Evolutionary conservation across 1,284 basidiomycete species (phyloP), one percentile per base, ranked within the genome.

Genomic region (Sporisorium iseilematis-ciliati): DNA sequence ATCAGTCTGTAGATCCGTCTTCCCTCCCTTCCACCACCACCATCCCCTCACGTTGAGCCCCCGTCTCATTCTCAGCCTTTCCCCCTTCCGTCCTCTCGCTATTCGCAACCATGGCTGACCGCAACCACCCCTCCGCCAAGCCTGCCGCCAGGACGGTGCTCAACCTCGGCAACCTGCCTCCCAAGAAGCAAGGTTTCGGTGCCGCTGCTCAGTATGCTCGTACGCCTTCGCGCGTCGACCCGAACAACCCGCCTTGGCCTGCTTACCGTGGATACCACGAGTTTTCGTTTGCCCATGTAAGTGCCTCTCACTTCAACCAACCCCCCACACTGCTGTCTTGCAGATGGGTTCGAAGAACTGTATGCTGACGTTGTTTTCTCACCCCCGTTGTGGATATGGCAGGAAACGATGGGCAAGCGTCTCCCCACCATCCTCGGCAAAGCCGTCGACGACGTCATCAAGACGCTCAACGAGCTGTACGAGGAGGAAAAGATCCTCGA

Each of bases 231-330:
- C 77, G 73, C 20, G 82, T 68, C 65, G 88, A 95, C 86, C 93
- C 94, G 42, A 93, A 97, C 87, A 94, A 97, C 88, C 95, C 95
- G 33, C 95, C 95, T 54, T 97, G 94, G 95, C 95, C 95, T 31
- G 94, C 87, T 1, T 87, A 86, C 82, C 65, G 94, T 70, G 95
- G 95, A 10, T 97, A 97, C 87, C 94, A 97, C 86, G 93, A 95
- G 86, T 97, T 94, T 86, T 95, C 94, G 1, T 95, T 95, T 85
- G 94, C 94, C 57, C 92, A 95, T 45, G 71, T 86, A 86, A 81
- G 70, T 70, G 35, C 35, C 16, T 14, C 12, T 6, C 6, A 10
- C n/a, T n/a, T n/a, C n/a, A n/a, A n/a, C n/a, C n/a, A n/a, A n/a
- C n/a, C n/a, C n/a, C n/a, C n/a, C n/a, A n/a, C n/a, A n/a, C n/a